Base-by-base conservation (phyloP, 2,329 filamentous ascomycete genomes). In the Epichloe hybrida region DNA sequence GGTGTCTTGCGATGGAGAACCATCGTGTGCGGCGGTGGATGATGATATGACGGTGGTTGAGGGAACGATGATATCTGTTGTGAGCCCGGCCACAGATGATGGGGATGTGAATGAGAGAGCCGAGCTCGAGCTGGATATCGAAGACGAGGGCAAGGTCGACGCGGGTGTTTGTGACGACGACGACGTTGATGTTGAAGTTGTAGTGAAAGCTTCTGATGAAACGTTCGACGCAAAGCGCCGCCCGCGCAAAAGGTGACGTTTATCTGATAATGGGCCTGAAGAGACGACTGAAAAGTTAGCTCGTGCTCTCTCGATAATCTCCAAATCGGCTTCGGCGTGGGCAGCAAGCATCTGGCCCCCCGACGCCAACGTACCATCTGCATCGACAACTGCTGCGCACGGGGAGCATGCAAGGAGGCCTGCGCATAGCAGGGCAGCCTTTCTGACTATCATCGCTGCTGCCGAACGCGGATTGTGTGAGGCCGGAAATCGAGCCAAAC, bases 331-430 rank as follows among this genome's bases (percentile, higher is more conserved):
- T 37, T 45, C 6, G 13, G 37, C 8, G 27, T 21, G n/a, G 40
- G 36, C 15, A 23, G 45, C 50, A 49, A 45, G 45, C 34, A 27
- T 31, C 41, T 36, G 41, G 42, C 39, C 37, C 34, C 42, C 50
- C 17, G 49, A 47, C 27, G 17, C 21, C 27, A 36, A 51, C 50
- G 12, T 36, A 51, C 50, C 46, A 8, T 46, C 34, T 27, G 45
- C 50, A 59, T 54, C 57, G 37, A 40, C 45, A 45, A 46, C 41
- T n/a, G 56, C 58, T n/a, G 56, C 58, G 36, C 50, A 53, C 21
- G 46, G 44, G 9, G 50, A 51, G 15, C 52, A 48, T 50, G 44
- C 48, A 3, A 56, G n/a, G 36, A 58, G 20, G 21, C 51, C 50
- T 46, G 54, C 51, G 45, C 50, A 50, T 11, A 58, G 50, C 50